Evolutionary conservation across 2,329 filamentous ascomycete species (phyloP), one percentile per base, ranked within the genome.

Genomic region (Boeremia exigua): DNA sequence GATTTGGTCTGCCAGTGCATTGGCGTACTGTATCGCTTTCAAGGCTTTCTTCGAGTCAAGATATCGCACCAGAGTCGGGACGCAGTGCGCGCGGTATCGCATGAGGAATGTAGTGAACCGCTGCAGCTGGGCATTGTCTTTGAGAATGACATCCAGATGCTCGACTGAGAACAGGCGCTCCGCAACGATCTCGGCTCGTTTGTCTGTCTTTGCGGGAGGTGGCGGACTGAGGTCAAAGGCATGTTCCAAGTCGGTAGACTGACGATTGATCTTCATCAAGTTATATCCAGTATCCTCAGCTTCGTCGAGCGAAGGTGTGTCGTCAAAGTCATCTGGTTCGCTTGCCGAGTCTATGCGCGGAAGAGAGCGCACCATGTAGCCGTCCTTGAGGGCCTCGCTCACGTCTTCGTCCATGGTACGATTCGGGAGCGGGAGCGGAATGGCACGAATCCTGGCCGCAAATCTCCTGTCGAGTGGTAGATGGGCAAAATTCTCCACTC

Each of bases 41-140:
- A 89, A 74, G 0, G 88, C 88, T 68, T 91, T 92, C 52, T 85
- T 74, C 0, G 87, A 82, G 62, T 90, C 86, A 1, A 91, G 77
- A 59, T 90, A 91, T 72, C 89, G 88, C 14, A 85, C 82, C 12
- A 91, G 75, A 9, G 88, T 78, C 0, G 86, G 82, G 4, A 88
- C 79, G 0, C 86, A 89, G 17, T 81, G 75, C 2, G 86, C 83
- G 44, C 86, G 80, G 47, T 82, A 79, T 10, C 78, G 74, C 53
- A 83, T 82, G 2, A 92, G 75, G 62, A 89, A 92, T 7, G 82
- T 80, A 1, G 84, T 87, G 68, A 91, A 92, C 39, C 80, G 82
- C 43, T 85, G 78, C 1, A 89, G 79, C 27, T 87, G 78, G 4
- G 80, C 75, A 0, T 85, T 82, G 53, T 89, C 84, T 2, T 81